Evolutionary conservation across 164 flowering plant genomes (phyloP).

Genomic region (Houttuynia cordata): DNA sequence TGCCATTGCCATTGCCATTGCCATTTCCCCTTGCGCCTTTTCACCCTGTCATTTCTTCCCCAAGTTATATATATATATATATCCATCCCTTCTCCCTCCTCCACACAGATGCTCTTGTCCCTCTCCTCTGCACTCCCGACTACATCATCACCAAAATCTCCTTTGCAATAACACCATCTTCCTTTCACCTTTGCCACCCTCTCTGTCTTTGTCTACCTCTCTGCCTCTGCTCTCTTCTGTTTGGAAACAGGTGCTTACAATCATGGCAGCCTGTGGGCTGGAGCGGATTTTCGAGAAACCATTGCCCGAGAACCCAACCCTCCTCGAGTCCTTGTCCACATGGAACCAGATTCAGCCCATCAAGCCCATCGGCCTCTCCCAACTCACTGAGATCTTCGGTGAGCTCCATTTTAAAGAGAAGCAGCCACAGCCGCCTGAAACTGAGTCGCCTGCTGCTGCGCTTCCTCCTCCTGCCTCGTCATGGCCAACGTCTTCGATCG

Average conservation of each 20-base stretch:
- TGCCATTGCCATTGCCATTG: neutral
- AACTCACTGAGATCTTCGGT: slow-evolving; percentile 65
- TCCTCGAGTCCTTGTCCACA: slow-evolving; percentile 40
- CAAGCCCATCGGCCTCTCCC: slow-evolving; percentile 15
- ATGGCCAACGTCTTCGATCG: neutral
- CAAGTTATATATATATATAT: no score
- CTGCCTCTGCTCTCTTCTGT: neutral
- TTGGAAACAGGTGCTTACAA: neutral
- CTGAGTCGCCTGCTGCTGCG: neutral
- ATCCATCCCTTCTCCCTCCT: neutral
- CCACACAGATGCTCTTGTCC: neutral
- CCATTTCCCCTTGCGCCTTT: neutral
- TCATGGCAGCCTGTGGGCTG: slow-evolving; percentile 67
- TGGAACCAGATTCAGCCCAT: slow-evolving; percentile 41
- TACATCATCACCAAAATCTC: neutral
- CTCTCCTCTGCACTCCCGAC: neutral
- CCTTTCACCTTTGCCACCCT: neutral
- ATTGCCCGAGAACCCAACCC: slow-evolving; percentile 36
- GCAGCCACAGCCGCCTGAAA: no score
- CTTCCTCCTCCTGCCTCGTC: slow-evolving; percentile 1
- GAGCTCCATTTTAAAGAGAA: slow-evolving; percentile 62
- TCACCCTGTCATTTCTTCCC: neutral
- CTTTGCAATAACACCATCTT: neutral
- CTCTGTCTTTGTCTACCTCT: neutral
- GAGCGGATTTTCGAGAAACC: slow-evolving; percentile 57